Evolutionary conservation across 176 grass and related monocot genomes (phyloP), one percentile per base, ranked within the genome.

Genomic region (Calamus simplicifolius): DNA sequence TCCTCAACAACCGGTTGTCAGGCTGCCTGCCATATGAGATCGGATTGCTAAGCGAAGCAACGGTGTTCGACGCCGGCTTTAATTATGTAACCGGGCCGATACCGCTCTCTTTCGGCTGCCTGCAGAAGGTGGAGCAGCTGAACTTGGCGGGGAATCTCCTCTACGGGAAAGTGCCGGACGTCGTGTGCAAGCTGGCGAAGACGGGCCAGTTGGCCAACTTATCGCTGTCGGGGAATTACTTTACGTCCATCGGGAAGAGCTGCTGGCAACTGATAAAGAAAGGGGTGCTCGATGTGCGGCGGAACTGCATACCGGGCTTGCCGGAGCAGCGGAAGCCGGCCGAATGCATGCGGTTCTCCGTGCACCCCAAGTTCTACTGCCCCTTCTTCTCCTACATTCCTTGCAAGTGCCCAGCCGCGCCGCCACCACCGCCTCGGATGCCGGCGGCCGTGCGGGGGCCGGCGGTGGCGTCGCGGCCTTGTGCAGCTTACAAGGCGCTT

Each of bases 1-100:
- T 97, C 81, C 85, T 97, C 72, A 82, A 82, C 75, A 97, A 97
- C 69, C 48, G 4, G 2, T 80, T 97, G 58, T 69, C 81, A 26
- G 93, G 93, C 25, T 97, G 93, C 84, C 93, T 97, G 21, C 93
- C 93, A 1, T 77, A 64, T 58, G 87, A 97, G 85, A 68, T 97
- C 2, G 93, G 93, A 27, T 70, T 85, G 50, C 84, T 97, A 10
- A 48, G 25, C 25, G 85, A 88, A 27, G 80, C 88, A n/a, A 82
- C 79, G 2, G 87, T 97, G n/a, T 91, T 97, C 71, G 93, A 97
- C 75, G 93, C 93, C n/a, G 80, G 93, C n/a, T 69, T 59, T 25
- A 97, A 97, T 81, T 62, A 50, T 49, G 69, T 97, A 58, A 91
- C 87, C 0, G 93, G 93, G 54, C 59, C 87, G n/a, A 91, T 97